Conservation (phyloP, 2,329 filamentous ascomycete species). For the Lasiodiplodia theobromae region DNA sequence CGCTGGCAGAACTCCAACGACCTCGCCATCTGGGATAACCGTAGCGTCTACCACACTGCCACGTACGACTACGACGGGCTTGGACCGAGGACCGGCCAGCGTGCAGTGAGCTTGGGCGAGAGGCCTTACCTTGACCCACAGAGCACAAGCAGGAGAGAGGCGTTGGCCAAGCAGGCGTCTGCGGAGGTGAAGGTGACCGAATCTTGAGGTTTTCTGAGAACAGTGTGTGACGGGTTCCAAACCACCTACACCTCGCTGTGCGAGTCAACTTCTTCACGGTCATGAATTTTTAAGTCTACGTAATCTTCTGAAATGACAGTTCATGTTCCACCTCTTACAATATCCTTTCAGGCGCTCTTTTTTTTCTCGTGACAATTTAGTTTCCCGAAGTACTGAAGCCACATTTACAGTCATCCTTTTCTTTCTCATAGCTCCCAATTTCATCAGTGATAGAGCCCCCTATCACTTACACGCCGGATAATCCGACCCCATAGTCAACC, state of each 20-base stretch:
- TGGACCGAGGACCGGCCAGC: conserved; percentile 59
- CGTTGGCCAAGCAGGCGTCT: conserved; percentile 36
- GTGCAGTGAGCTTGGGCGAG: conserved; percentile 64
- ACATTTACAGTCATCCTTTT: not conserved
- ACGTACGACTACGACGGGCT: conserved; percentile 67
- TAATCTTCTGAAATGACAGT: not conserved
- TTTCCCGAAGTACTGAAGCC: not conserved
- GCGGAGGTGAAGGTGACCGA: not conserved
- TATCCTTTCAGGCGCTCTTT: not conserved
- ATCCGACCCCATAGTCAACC: not conserved
- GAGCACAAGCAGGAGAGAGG: conserved; percentile 56
- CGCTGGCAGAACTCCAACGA: conserved; percentile 59
- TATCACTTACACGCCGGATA: not conserved
- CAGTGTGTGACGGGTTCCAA: too few relatives aligned
- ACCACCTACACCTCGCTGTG: too few relatives aligned
- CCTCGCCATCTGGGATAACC: conserved; percentile 72
- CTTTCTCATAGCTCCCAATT: too few relatives aligned
- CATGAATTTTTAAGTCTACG: not conserved
- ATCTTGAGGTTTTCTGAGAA: not conserved
- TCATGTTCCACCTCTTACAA: not conserved
- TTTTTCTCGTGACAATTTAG: not conserved
- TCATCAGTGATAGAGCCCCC: too few relatives aligned
- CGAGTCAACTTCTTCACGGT: not conserved
- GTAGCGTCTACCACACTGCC: conserved; percentile 65
- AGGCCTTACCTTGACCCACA: conserved; percentile 60